These are phyloP conservation scores for Plantago rigida DNA, from an alignment of 305 asterid genomes.

Conservation along the genomic window DNA sequence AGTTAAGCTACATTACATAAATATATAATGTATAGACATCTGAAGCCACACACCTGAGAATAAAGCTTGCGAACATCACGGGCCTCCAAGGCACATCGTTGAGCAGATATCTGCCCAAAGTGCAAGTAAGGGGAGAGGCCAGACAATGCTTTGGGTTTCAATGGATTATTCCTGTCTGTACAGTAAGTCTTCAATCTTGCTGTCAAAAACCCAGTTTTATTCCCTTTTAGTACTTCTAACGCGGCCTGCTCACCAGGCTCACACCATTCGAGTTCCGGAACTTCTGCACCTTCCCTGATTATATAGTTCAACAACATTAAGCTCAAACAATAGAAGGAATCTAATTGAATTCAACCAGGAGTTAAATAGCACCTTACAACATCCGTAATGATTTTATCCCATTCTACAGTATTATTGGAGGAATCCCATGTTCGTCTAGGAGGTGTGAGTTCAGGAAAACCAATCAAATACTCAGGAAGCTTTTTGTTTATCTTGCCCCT, in stretches of 20 bases:
- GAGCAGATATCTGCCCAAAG: slow-evolving; percentile 90
- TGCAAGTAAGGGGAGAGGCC: slow-evolving; percentile 89
- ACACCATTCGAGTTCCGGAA: slow-evolving; percentile 94
- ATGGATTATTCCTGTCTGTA: slow-evolving; percentile 78
- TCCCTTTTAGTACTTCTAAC: slow-evolving; percentile 55
- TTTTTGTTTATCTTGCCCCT: slow-evolving; percentile 68
- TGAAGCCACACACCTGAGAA: slow-evolving; percentile 47
- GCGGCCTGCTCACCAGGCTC: slow-evolving; percentile 82
- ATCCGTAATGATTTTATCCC: slow-evolving; percentile 55
- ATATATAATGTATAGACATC: background rate
- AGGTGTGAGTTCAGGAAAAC: slow-evolving; percentile 50
- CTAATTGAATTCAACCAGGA: slow-evolving; percentile 19
- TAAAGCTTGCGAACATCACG: slow-evolving; percentile 44
- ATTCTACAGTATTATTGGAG: slow-evolving; percentile 35
- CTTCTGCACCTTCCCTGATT: slow-evolving; percentile 83
- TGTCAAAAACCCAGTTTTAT: slow-evolving; percentile 60
- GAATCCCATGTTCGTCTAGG: slow-evolving; percentile 48
- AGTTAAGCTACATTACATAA: background rate
- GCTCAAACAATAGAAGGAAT: slow-evolving; percentile 2
- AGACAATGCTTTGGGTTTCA: slow-evolving; percentile 75
- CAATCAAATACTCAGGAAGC: slow-evolving; percentile 67
- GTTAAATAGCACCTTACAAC: slow-evolving; percentile 50
- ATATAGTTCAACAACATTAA: slow-evolving; percentile 30
- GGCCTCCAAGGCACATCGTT: slow-evolving; percentile 86
- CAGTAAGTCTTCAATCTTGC: slow-evolving; percentile 54